Conservation (phyloP, 2,329 filamentous ascomycete genomes). For the Clonostachys solani region DNA sequence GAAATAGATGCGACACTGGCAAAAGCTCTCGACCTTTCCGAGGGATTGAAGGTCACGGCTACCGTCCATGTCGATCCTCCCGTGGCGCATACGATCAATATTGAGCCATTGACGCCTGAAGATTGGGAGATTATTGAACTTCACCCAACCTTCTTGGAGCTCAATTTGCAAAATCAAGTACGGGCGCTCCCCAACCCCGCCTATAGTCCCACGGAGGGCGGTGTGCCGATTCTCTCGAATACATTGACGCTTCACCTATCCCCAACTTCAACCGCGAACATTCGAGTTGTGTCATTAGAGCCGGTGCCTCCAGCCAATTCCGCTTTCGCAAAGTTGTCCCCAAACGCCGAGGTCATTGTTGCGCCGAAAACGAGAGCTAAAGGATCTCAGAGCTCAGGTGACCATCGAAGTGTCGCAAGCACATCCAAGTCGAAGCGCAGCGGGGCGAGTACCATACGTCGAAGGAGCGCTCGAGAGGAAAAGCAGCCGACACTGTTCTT, state of each 20-base stretch:
- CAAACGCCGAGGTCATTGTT: constrained; percentile 95
- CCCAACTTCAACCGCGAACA: constrained; percentile 91
- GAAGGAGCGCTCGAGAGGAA: constrained; percentile 55
- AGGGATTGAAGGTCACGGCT: constrained; percentile 73
- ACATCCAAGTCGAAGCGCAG: constrained; percentile 75
- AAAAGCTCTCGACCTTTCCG: constrained; percentile 67
- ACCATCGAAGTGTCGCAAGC: constrained; percentile 76
- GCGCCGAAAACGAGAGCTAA: constrained; percentile 86
- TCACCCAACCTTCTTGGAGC: constrained; percentile 90
- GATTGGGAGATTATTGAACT: constrained; percentile 99
- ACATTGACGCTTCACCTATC: constrained; percentile 89
- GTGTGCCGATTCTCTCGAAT: constrained; percentile 51
- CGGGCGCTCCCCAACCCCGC: constrained; percentile 86
- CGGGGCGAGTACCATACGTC: constrained; percentile 69
- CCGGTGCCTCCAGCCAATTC: constrained; percentile 64
- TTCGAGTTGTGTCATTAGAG: constrained; percentile 78
- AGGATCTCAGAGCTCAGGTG: constrained; percentile 58
- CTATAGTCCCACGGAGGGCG: constrained; percentile 39
- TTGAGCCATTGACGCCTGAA: constrained; percentile 89
- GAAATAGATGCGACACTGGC: constrained; percentile 88
- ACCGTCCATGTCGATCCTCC: constrained; percentile 85
- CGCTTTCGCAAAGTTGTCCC: constrained; percentile 86
- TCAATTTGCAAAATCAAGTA: constrained; percentile 91
- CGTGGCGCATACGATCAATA: constrained; percentile 89
- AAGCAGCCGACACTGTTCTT: constrained; percentile 69